Evolutionary conservation across 2,329 filamentous ascomycete genomes (phyloP), one percentile per base, ranked within the genome.

Genomic region (Diaporthe australafricana): DNA sequence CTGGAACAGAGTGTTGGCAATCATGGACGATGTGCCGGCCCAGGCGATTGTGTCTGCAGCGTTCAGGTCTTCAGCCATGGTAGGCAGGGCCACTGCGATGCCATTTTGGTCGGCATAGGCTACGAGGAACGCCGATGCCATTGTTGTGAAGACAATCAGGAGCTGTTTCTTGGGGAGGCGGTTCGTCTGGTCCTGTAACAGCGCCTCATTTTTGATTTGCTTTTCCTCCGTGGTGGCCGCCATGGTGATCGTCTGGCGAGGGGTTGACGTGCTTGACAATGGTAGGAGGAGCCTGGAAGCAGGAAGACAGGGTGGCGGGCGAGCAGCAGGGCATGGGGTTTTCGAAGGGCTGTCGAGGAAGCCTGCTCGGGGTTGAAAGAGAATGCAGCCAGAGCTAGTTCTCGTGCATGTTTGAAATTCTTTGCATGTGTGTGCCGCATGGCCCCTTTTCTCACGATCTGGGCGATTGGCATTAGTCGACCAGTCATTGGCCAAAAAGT

Each of bases 91-190:
- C 0, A 80, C 81, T 1, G 78, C 78, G 3, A 83, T 78, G 22
- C 78, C 76, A 27, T 81, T 79, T 73, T 84, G 78, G 76, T 84
- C 80, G 65, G 84, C 76, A 69, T 82, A 82, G 1, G 78, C 78
- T 17, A 81, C 77, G 8, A 82, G 78, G 16, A 82, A 75, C 7
- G 77, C 77, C 8, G 81, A 71, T 0, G 79, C 77, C 17, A 82
- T 72, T 1, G 78, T 76, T 0, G 76, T 70, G 48, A 81, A 76
- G 27, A 79, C 78, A 9, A 80, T 70, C 16, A 81, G 68, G 42
- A 81, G 78, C 30, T 77, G 78, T 47, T 77, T 79, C 1, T 72
- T 78, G 53, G 74, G 82, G 79, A 78, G 81, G 76, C 56, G 83
- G 73, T 73, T 82, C 71, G 70, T 83, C 78, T 75, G 82, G 6